These are phyloP conservation scores for Perkinsela sp. DNA, from an alignment of 208 protist species.

Conservation along the genomic window DNA sequence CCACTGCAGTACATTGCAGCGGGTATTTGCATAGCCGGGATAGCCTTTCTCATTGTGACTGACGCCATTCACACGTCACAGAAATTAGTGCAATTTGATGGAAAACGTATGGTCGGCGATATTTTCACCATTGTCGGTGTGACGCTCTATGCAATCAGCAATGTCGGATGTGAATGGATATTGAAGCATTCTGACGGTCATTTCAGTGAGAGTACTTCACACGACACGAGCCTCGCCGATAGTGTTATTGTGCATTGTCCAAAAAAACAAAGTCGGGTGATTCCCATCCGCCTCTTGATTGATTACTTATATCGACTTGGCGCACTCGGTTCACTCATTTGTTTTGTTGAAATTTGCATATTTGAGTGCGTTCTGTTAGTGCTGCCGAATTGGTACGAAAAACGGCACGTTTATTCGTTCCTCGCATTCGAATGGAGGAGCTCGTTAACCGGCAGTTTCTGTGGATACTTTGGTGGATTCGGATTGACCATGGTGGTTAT, in stretches of 20 bases:
- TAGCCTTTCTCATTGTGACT: not conserved
- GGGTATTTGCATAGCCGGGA: not conserved
- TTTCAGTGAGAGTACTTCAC: no score
- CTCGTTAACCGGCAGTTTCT: not conserved
- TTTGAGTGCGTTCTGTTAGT: not conserved
- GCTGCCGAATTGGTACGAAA: not conserved
- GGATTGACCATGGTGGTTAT: not conserved
- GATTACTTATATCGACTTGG: not conserved
- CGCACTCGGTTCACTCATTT: not conserved
- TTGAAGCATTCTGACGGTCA: not conserved
- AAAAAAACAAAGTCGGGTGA: not conserved
- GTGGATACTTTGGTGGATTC: not conserved
- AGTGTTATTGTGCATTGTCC: not conserved
- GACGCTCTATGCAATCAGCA: not conserved
- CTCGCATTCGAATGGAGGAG: not conserved
- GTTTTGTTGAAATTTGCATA: not conserved
- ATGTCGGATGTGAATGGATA: not conserved
- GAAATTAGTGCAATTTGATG: not conserved
- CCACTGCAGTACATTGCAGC: not conserved
- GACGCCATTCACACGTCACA: not conserved
- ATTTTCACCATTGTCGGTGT: not conserved
- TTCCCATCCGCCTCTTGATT: not conserved
- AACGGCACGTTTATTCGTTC: not conserved
- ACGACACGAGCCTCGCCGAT: not conserved
- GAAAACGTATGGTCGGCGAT: not conserved